Percentiles rank a stretch among this genome's conserved stretches.
These are phyloP conservation scores for Penicillium goetzii DNA, from an alignment of 495 filamentous ascomycete species.

Conservation along the genomic window DNA sequence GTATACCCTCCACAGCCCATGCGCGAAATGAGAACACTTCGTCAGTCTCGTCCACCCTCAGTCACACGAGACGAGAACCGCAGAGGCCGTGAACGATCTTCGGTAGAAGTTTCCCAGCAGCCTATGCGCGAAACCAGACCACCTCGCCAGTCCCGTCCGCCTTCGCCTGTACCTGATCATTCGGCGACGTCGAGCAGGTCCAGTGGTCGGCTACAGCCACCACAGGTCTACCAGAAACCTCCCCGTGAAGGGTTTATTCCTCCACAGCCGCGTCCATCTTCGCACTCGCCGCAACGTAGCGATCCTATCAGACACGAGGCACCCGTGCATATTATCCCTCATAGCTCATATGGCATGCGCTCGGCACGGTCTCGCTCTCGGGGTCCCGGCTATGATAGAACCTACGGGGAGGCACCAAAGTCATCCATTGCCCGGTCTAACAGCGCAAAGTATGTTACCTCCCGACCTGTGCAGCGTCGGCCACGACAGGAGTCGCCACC, in stretches of 20 bases:
- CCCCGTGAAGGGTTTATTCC: neutral
- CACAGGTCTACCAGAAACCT: conserved; percentile 9
- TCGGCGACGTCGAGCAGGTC: neutral
- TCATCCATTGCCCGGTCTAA: conserved; percentile 26
- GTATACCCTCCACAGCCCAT: neutral
- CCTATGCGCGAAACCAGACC: neutral
- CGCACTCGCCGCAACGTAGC: neutral
- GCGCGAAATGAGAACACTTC: neutral
- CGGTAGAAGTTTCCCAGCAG: neutral
- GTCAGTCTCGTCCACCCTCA: neutral
- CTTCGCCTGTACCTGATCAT: conserved; percentile 8
- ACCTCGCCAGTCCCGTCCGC: conserved; percentile 1
- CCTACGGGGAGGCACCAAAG: conserved; percentile 1
- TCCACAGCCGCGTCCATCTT: neutral
- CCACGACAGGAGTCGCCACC: conserved; percentile 13
- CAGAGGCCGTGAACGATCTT: conserved; percentile 6
- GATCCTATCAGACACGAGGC: neutral
- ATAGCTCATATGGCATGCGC: conserved; percentile 6
- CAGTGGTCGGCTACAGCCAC: neutral
- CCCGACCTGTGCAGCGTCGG: conserved; percentile 9
- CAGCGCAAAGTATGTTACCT: conserved; percentile 21
- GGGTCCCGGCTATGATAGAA: conserved; percentile 14
- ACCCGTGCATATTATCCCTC: conserved; percentile 12
- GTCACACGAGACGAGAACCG: neutral
- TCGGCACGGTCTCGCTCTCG: conserved; percentile 13